Evolutionary conservation across 1,284 basidiomycete genomes (phyloP).

Genomic region (Malassezia globosa): DNA sequence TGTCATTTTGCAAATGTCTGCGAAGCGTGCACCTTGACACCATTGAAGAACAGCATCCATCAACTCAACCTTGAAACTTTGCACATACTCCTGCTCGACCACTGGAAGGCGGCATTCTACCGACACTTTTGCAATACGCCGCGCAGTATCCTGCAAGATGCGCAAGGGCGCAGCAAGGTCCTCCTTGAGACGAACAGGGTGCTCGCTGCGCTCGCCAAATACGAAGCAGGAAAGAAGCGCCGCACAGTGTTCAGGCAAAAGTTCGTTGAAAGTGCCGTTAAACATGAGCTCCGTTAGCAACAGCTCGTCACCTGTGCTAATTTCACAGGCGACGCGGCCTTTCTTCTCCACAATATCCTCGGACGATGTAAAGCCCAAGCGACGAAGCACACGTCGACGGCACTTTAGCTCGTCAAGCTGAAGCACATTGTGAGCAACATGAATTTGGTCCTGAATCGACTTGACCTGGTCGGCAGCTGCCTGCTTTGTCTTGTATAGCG

Average conservation of each 20-base stretch:
- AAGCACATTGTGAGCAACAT: conserved; percentile 77
- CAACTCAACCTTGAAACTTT: conserved; percentile 91
- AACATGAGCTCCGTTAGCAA: conserved; percentile 94
- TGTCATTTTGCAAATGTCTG: conserved; percentile 91
- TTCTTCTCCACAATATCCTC: conserved; percentile 96
- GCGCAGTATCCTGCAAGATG: conserved; percentile 85
- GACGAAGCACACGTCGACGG: conserved; percentile 81
- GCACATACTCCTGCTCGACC: conserved; percentile 88
- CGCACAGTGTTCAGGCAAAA: conserved; percentile 83
- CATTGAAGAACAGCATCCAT: conserved; percentile 95
- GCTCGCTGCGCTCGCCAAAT: conserved; percentile 90
- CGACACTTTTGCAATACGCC: conserved; percentile 87
- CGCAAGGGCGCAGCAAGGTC: conserved; percentile 83
- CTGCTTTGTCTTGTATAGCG: conserved; percentile 67
- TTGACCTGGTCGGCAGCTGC: conserved; percentile 61
- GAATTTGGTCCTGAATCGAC: conserved; percentile 68
- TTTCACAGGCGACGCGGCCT: conserved; percentile 95
- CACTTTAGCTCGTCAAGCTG: conserved; percentile 95
- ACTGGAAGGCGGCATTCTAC: conserved; percentile 80
- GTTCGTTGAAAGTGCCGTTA: conserved; percentile 83
- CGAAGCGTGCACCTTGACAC: conserved; percentile 93
- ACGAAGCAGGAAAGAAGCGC: conserved; percentile 90
- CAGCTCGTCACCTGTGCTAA: conserved; percentile 90
- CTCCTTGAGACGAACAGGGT: conserved; percentile 73
- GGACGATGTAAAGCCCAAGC: conserved; percentile 76